Base-by-base conservation (phyloP, 208 protist genomes). In the Porcisia hertigi region DNA sequence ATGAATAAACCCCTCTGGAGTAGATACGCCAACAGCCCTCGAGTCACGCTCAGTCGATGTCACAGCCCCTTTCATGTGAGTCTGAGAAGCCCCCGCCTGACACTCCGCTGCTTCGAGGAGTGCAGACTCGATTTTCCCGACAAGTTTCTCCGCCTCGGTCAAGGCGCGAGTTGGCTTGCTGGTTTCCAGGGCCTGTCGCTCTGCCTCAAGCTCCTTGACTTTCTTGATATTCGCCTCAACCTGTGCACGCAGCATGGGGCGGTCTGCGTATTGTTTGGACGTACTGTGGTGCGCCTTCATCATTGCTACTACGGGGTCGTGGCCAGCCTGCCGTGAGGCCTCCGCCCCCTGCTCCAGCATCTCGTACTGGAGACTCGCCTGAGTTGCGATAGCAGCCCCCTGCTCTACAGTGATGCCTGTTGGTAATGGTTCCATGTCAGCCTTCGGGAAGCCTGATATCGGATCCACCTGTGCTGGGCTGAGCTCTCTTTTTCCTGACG, bases 401-500 rank as follows among this genome's bases (percentile, higher is more conserved):
- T 97, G 93, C 83, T 95, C 91, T 41, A 97, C 89, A 0, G 93
- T 97, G 30, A 97, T 85, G 11, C 93, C 93, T 3, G 87, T 93
- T 45, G 89, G 87, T 41, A 97, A 84, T 6, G 88, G 89, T 54
- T 90, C 86, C 85, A 92, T 92, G 75, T 92, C 86, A 23, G 87
- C 69, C 74, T 89, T 92, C 39, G 90, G 90, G 52, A 97, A 88
- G 20, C 89, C 91, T 14, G 88, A 91, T 67, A 95, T 91, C 9
- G 90, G 91, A 78, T 95, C 93, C 63, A 92, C 83, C 41, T 86
- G 67, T 16, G 75, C 30, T 5, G 80, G 80, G 45, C 82, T 78
- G 20, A 75, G 73, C 36, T 79, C 66, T 34, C 79, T 81, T 60
- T 82, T 82, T 16, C 86, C 84, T 18, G 69, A 62, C 66, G 84